Conservation (phyloP, 1,284 basidiomycete species). For the Puccinia triticina region DNA sequence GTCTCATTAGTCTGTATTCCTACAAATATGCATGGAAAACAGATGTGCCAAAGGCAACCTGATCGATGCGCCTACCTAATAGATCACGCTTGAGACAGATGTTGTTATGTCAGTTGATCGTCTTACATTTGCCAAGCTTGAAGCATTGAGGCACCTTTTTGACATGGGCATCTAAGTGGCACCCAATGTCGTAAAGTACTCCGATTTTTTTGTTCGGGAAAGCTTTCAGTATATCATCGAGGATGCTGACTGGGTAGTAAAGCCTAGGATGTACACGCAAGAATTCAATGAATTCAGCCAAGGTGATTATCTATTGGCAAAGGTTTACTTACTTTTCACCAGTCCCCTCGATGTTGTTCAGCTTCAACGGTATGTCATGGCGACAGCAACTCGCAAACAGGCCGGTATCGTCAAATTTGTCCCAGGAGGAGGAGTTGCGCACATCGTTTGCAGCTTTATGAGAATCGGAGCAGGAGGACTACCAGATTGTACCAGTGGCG, state of each 20-base stretch:
- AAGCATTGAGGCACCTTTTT: not conserved
- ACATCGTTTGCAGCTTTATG: constrained; percentile 11
- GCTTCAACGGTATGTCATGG: not conserved
- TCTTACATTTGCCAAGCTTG: too few relatives aligned
- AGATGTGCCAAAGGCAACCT: constrained; percentile 7
- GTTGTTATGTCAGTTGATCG: too few relatives aligned
- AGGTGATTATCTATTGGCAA: too few relatives aligned
- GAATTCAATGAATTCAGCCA: too few relatives aligned
- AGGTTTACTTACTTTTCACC: constrained; percentile 12
- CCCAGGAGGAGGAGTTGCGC: not conserved
- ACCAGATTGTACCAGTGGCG: not conserved
- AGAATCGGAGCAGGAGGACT: not conserved
- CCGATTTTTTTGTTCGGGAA: constrained; percentile 8
- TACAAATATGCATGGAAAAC: constrained; percentile 51
- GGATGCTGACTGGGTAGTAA: not conserved
- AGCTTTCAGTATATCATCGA: not conserved
- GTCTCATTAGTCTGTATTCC: too few relatives aligned
- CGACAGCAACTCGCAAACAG: not conserved
- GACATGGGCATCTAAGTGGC: not conserved
- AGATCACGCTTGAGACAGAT: not conserved
- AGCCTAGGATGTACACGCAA: not conserved
- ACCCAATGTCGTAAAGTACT: constrained; percentile 26
- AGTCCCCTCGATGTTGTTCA: not conserved
- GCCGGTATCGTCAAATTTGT: not conserved
- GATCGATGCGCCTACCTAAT: not conserved